phyloP scores from a whole-genome alignment of 1,139 yeast genomes.

The Scheffersomyces quercinus region DNA sequence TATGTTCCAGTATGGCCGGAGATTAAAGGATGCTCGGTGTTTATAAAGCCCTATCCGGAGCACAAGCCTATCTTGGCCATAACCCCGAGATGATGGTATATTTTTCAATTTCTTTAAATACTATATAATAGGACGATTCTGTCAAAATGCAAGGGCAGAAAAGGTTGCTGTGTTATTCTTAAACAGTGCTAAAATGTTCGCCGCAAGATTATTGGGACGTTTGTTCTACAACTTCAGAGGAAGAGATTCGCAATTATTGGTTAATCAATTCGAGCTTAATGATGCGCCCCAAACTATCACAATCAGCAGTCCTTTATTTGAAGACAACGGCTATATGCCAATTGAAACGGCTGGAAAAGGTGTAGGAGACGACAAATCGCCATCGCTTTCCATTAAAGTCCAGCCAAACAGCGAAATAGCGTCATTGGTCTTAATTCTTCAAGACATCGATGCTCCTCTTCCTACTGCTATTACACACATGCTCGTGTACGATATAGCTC shows the following conservation, averaged over 20 bases:
- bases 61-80: too few species aligned
- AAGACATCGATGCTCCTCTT: conserved; percentile 8
- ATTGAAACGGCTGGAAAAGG: conserved; percentile 4
- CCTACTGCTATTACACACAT: conserved; percentile 6
- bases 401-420: background rate
- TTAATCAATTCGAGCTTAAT: conserved; percentile 1
- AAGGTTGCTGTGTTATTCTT: too few species aligned
- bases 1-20: too few species aligned
- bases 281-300: conserved; percentile 1
- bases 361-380: conserved; percentile 8
- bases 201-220: conserved; percentile 3
- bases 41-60: too few species aligned
- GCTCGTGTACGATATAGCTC: conserved; percentile 6
- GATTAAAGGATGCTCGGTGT: too few species aligned
- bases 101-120: too few species aligned
- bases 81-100: too few species aligned
- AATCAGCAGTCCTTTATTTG: conserved; percentile 5
- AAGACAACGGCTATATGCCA: conserved; percentile 5
- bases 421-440: conserved; percentile 6
- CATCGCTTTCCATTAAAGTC: conserved; percentile 3
- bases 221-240: conserved; percentile 4
- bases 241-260: conserved; percentile 4
- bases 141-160: too few species aligned
- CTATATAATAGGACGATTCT: too few species aligned
- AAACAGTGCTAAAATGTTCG: too few species aligned